phyloP scores from a whole-genome alignment of 1,284 basidiomycete genomes.

The Testicularia cyperi region DNA sequence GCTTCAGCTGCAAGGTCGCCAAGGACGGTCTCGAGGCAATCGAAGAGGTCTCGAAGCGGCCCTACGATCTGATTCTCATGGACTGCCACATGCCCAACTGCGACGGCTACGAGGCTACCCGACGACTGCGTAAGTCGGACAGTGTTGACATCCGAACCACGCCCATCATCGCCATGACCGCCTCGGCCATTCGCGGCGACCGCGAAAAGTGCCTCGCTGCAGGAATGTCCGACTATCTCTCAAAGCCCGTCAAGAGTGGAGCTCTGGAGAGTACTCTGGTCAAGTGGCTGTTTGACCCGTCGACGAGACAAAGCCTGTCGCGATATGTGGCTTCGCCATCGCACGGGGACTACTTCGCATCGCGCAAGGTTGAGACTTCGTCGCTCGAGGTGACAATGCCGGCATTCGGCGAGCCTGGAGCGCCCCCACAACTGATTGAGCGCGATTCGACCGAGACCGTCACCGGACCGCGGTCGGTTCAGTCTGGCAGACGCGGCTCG shows the following conservation, averaged over 20 bases:
- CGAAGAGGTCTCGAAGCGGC: constrained; percentile 39
- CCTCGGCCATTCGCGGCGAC: constrained; percentile 53
- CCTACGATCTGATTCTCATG: constrained; percentile 51
- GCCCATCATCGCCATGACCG: constrained; percentile 55
- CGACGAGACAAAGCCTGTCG: constrained; percentile 44
- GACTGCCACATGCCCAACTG: constrained; percentile 54
- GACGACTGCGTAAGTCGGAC: constrained; percentile 38
- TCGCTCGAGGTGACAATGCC: constrained; percentile 24
- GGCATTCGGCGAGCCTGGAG: constrained; percentile 4
- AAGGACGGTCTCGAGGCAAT: constrained; percentile 52
- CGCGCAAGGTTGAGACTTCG: constrained; percentile 12
- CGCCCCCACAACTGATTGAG: constrained; percentile 26
- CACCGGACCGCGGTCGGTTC: constrained; percentile 30
- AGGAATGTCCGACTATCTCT: constrained; percentile 55
- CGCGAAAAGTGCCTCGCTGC: constrained; percentile 52
- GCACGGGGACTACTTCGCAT: constrained; percentile 31
- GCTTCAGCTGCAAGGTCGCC: constrained; percentile 54
- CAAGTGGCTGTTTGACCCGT: constrained; percentile 51
- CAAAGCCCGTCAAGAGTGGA: constrained; percentile 53
- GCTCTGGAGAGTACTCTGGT: constrained; percentile 49
- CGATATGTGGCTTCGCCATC: constrained; percentile 30
- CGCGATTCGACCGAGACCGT: constrained; percentile 41
- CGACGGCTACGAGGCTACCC: constrained; percentile 54
- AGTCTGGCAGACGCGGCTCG: constrained; percentile 30
- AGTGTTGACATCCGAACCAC: constrained; percentile 46